These are phyloP conservation scores for Candida tunisiensis DNA, from an alignment of 1,139 yeast genomes.

Conservation along the genomic window DNA sequence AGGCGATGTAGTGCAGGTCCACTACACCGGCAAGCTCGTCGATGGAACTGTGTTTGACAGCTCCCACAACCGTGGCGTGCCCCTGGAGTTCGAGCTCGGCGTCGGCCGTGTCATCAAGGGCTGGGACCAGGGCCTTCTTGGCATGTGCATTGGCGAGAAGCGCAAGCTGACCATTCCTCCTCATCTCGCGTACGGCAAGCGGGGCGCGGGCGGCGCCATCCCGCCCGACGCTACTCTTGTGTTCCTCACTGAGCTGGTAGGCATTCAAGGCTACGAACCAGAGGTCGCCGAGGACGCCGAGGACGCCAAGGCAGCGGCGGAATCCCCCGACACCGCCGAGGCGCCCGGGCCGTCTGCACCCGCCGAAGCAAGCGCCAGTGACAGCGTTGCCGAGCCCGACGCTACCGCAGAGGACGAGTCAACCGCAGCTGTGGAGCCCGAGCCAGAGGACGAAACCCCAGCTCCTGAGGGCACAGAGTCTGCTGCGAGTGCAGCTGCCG, in stretches of 20 bases:
- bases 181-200: conserved; percentile 51
- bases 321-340: too few species aligned
- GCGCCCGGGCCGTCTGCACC: too few species aligned
- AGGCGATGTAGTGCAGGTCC: conserved; percentile 57
- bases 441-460: too few species aligned
- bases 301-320: not conserved
- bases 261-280: conserved; percentile 10
- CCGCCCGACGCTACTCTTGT: conserved; percentile 55
- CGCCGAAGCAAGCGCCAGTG: too few species aligned
- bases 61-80: conserved; percentile 46
- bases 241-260: conserved; percentile 18
- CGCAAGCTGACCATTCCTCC: conserved; percentile 68
- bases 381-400: too few species aligned
- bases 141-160: conserved; percentile 81
- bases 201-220: conserved; percentile 58
- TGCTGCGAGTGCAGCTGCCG: too few species aligned
- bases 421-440: too few species aligned
- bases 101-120: conserved; percentile 66
- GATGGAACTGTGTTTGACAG: conserved; percentile 64
- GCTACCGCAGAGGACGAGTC: too few species aligned
- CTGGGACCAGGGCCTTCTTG: conserved; percentile 71
- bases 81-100: conserved; percentile 57
- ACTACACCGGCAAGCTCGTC: conserved; percentile 54
- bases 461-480: too few species aligned
- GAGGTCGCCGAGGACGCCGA: conserved; percentile 1